Conservation (phyloP, 164 flowering plant genomes). For the Malania oleifera region DNA sequence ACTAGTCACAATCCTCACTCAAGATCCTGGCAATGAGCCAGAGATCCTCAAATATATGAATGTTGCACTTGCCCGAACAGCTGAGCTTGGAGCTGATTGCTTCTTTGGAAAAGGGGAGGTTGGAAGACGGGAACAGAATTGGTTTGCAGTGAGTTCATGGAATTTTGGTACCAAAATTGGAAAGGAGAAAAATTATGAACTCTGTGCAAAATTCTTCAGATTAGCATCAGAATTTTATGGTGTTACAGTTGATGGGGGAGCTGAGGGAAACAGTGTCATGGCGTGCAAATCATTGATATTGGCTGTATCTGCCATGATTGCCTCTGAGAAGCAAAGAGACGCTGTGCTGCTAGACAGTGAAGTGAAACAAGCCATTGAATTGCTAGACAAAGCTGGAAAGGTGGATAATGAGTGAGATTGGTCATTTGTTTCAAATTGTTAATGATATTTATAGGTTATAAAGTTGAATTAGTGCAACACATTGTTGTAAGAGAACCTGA, state of each 20-base stretch:
- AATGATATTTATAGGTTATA: not conserved
- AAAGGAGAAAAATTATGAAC: constrained; percentile 43
- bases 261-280: constrained; percentile 40
- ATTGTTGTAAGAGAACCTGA: not conserved
- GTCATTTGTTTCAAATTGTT: not conserved
- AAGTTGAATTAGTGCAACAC: not conserved
- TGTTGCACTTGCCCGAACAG: constrained; percentile 40
- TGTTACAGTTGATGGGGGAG: constrained; percentile 30
- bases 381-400: constrained; percentile 79
- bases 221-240: constrained; percentile 71
- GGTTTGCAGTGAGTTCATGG: constrained; percentile 86
- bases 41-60: constrained; percentile 54
- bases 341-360: constrained; percentile 40
- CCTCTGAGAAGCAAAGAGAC: constrained; percentile 51
- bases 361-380: constrained; percentile 54
- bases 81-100: constrained; percentile 54
- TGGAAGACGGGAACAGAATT: constrained; percentile 70
- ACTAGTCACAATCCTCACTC: constrained; percentile 51
- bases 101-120: constrained; percentile 80
- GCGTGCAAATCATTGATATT: constrained; percentile 65
- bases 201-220: constrained; percentile 60
- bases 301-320: constrained; percentile 60
- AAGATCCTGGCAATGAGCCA: constrained; percentile 38
- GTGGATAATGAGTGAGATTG: constrained; percentile 24
- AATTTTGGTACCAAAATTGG: constrained; percentile 68